phyloP scores from a whole-genome alignment of 2,329 filamentous ascomycete species.

The Pseudogymnoascus sp. region DNA sequence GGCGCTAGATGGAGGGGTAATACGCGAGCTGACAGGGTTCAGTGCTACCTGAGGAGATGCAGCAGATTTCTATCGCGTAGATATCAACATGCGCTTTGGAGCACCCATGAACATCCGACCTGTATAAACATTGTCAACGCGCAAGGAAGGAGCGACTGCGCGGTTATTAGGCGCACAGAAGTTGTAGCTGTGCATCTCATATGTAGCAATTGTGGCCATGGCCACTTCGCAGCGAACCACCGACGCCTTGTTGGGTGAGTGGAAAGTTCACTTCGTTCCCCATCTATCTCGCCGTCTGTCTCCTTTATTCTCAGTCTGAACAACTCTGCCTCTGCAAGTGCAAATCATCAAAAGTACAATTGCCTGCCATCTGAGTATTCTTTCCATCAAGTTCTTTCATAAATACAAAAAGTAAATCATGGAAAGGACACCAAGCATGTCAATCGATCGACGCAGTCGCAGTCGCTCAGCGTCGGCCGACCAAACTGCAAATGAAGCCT shows the following conservation, averaged over 20 bases:
- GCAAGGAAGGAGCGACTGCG: neutral
- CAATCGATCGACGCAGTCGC: neutral
- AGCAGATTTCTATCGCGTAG: conserved; percentile 8
- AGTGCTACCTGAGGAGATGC: conserved; percentile 8
- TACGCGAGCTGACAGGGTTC: conserved; percentile 7
- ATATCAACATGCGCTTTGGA: neutral
- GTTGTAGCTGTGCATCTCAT: neutral
- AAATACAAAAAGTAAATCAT: neutral
- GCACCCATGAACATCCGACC: neutral
- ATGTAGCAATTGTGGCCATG: conserved; percentile 6
- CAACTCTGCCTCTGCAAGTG: neutral
- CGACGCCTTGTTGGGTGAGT: conserved; percentile 1
- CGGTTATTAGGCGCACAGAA: neutral
- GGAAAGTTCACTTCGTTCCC: neutral
- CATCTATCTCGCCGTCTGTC: neutral
- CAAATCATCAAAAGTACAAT: neutral
- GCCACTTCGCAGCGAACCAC: conserved; percentile 3
- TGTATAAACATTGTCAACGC: neutral
- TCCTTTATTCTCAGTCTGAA: neutral
- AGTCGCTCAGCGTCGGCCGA: neutral
- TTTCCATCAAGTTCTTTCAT: neutral
- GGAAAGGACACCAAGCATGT: neutral
- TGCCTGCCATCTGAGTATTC: neutral
- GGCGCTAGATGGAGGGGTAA: conserved; percentile 7
- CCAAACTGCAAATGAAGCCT: conserved; percentile 4